These are phyloP conservation scores for Colletotrichum sp. DNA, from an alignment of 2,329 filamentous ascomycete genomes.

Conservation along the genomic window DNA sequence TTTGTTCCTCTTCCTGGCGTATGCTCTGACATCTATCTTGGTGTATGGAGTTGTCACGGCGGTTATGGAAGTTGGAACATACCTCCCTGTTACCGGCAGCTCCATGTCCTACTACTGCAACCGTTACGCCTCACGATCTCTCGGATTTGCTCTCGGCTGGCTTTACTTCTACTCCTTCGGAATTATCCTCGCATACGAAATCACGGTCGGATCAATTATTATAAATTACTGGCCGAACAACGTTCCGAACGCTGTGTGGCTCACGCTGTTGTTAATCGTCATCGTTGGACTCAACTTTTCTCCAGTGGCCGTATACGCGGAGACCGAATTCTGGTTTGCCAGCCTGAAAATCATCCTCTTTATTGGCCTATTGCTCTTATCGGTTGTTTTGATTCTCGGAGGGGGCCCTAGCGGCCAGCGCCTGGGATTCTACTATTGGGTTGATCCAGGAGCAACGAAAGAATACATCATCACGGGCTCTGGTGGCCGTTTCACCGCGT, in stretches of 20 bases:
- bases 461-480: slow-evolving; percentile 22
- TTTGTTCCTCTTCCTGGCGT: slow-evolving; percentile 44
- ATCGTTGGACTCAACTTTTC: slow-evolving; percentile 21
- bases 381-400: slow-evolving; percentile 42
- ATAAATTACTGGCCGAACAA: slow-evolving; percentile 26
- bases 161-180: slow-evolving; percentile 42
- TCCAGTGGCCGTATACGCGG: slow-evolving; percentile 45
- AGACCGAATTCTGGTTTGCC: slow-evolving; percentile 63
- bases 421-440: slow-evolving; percentile 23
- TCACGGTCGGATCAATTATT: slow-evolving; percentile 22
- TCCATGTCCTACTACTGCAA: slow-evolving; percentile 52
- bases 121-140: slow-evolving; percentile 35
- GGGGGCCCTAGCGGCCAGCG: slow-evolving; percentile 25
- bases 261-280: slow-evolving; percentile 23
- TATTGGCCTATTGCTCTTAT: slow-evolving; percentile 66
- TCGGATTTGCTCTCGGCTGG: slow-evolving; percentile 48
- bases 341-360: slow-evolving; percentile 59
- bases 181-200: slow-evolving; percentile 37
- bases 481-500: slow-evolving; percentile 21
- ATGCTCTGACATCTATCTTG: slow-evolving; percentile 47
- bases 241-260: slow-evolving; percentile 21
- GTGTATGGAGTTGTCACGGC: slow-evolving; percentile 51
- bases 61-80: slow-evolving; percentile 55
- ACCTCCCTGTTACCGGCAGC: slow-evolving; percentile 52
- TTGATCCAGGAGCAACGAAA: slow-evolving; percentile 9